A percentile compares a stretch with the other conserved stretches of the same genome.
phyloP scores from a whole-genome alignment of 768 basidiomycete genomes.

The Lactarius psammicola region DNA sequence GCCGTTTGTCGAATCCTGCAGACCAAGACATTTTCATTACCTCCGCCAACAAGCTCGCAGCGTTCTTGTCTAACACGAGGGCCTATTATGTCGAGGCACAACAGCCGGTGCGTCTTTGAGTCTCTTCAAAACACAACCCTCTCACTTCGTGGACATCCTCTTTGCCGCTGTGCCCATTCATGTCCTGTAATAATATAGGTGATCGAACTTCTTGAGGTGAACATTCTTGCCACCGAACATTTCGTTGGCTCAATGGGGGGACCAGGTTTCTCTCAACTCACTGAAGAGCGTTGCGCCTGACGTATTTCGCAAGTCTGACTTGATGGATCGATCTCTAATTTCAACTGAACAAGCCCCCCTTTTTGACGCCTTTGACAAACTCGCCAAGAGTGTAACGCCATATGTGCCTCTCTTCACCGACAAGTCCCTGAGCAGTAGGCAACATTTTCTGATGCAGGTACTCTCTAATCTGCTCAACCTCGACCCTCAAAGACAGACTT shows the following conservation, averaged over 20 bases:
- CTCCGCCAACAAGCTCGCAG: constrained; percentile 9
- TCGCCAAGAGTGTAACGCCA: constrained; percentile 13
- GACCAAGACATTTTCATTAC: constrained; percentile 14
- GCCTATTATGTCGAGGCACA: constrained; percentile 22
- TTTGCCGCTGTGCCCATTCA: neutral
- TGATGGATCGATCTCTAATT: constrained; percentile 6
- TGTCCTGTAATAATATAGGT: constrained; percentile 7
- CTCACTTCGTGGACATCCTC: neutral
- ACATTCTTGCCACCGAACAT: neutral
- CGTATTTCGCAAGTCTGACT: constrained; percentile 16
- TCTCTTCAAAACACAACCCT: neutral
- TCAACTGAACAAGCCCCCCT: constrained; percentile 15
- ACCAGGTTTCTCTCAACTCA: constrained; percentile 10
- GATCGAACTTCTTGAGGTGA: constrained; percentile 23
- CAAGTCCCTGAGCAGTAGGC: constrained; percentile 10
- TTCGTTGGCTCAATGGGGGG: neutral
- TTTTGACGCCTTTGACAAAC: constrained; percentile 17
- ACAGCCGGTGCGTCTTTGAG: constrained; percentile 7
- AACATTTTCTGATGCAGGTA: neutral
- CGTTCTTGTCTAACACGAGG: constrained; percentile 8
- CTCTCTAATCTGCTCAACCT: constrained; percentile 7
- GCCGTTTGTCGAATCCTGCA: constrained; percentile 13
- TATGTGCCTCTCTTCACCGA: constrained; percentile 1
- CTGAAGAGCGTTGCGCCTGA: constrained; percentile 14
- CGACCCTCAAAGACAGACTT: constrained; percentile 16